Base-by-base conservation (phyloP, 768 basidiomycete species). In the Lentinus tigrinus region DNA sequence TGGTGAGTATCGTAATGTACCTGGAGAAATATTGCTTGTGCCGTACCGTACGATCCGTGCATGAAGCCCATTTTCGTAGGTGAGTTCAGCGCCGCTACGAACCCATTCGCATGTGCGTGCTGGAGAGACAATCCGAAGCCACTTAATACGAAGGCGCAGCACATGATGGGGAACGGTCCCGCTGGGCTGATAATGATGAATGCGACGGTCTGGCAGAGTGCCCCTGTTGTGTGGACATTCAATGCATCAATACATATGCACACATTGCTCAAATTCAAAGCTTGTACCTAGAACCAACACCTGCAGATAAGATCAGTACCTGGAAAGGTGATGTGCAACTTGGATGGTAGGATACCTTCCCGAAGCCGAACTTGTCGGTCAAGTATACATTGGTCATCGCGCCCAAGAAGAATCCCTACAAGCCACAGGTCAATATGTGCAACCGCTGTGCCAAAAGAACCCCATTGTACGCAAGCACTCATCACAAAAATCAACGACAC, bases 61-160 rank as follows among this genome's bases (percentile, higher is more conserved):
- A 89, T 63, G 28, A 91, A 37, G 7, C 88, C 83, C 81, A 93
- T 86, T 67, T 88, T 90, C 0, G 73, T 67, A 57, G 82, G 77
- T 0, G 82, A 67, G 39, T 84, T 77, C 13, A 88, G 72, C 47
- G 73, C 77, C 3, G 85, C 87, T 11, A 90, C 81, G 61, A 81
- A 91, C 8, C 84, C 87, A 63, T 88, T 88, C 1, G 86, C 80
- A 73, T 89, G 88, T 0, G 88, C 86, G 57, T 88, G 84, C 82
- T 89, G 62, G 39, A 70, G 57, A 17, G 71, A 60, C 14, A 78
- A 63, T 1, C 84, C 84, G 27, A 83, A 73, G 8, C 85, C 85
- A 4, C 73, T 74, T 37, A 85, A 57, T 8, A 67, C 66, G 61
- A 76, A 81, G 2, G 71, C 76, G 38, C 84, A 63, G n/a, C 84